Evolutionary conservation across 106 monocot species (phyloP).

Genomic region (Phalaenopsis equestris): DNA sequence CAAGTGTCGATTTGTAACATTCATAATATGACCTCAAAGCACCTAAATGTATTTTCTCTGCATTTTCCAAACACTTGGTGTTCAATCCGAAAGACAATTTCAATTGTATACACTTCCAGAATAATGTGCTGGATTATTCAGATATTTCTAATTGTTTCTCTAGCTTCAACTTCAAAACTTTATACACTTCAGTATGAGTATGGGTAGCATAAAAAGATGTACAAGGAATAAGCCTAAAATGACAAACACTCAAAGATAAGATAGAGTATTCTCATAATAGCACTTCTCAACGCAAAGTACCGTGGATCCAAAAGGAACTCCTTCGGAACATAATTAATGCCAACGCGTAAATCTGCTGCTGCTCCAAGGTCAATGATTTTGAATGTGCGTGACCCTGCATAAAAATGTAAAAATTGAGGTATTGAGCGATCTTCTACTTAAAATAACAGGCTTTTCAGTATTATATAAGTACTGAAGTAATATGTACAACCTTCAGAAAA

Average conservation of each 20-base stretch:
- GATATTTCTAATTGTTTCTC: background rate
- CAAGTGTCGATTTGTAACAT: background rate
- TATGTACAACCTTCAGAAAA: conserved; percentile 74
- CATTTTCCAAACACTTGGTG: background rate
- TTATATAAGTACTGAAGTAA: background rate
- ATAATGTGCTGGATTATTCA: background rate
- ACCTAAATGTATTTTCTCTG: background rate
- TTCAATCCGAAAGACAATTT: background rate
- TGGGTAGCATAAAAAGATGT: no score
- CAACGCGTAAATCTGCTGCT: conserved; percentile 86
- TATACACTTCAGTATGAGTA: background rate
- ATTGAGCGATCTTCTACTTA: background rate
- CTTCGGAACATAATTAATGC: conserved; percentile 93
- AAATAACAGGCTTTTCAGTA: background rate
- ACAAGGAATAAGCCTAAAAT: no score
- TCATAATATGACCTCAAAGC: background rate
- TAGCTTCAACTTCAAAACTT: background rate
- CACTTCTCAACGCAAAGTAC: conserved; percentile 18
- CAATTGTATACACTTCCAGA: background rate
- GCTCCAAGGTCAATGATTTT: conserved; percentile 99
- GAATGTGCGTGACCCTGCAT: conserved; percentile 59
- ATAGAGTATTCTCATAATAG: background rate
- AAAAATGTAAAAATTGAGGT: background rate
- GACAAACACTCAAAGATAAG: background rate
- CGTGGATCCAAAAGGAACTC: conserved; percentile 94